Evolutionary conservation across 495 filamentous ascomycete species (phyloP), one percentile per base, ranked within the genome.

Genomic region (Penicillium coprophilum): DNA sequence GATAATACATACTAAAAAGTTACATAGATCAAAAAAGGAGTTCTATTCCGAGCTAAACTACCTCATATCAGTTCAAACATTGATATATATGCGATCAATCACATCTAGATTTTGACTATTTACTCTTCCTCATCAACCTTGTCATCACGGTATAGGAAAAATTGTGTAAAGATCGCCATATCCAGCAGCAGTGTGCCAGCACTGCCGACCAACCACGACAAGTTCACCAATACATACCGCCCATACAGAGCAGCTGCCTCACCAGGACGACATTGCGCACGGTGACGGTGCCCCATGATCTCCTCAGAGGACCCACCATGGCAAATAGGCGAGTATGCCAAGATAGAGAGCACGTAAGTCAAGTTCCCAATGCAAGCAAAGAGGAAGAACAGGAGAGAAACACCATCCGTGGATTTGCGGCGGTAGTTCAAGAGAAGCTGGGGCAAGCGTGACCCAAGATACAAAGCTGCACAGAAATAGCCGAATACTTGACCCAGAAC

Each of bases 291-390:
- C 21, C 21, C 44, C 27, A 55, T 6, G 10, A 15, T 30, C 36
- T 65, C 59, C 15, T 62, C 63, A 27, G 38, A 34, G 4, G 58
- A 70, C 50, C 30, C 51, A 20, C 60, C 56, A 6, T 48, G 56
- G 61, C 83, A 86, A 32, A 75, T 69, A 5, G 93, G 87, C 19
- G 89, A 87, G 64, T 88, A 96, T 7, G 90, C 92, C 44, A 97
- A 74, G 39, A 98, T 97, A n/a, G 84, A 88, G 17, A 96, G 66
- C 6, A 97, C 91, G 64, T 95, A 98, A 0, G 93, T 96, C 52
- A 93, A 61, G 64, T 98, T 98, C 3, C 94, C 94, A 20, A 97
- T 81, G 68, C 92, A 96, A 8, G 93, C 94, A 66, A 98, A 98
- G 17, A 97, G 75, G 75, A 98, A 98, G 76, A 98, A 98, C 0